Evolutionary conservation across 2,329 filamentous ascomycete genomes (phyloP).

Genomic region (Penicillium sp.): DNA sequence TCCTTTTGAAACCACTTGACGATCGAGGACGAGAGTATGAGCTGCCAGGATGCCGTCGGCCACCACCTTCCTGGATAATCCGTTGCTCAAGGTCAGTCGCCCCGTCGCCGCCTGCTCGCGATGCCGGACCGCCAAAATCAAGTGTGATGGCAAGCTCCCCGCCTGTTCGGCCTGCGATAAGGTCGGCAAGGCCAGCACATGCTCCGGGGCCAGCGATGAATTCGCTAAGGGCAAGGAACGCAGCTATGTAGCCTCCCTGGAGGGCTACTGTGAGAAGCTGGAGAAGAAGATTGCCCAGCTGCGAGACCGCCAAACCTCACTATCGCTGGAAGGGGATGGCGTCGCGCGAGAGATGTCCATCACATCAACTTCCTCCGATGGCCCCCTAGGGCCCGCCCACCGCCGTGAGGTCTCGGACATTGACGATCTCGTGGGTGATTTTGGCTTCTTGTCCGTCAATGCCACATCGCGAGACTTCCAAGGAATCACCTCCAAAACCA

Average conservation of each 20-base stretch:
- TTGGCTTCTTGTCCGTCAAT: slow-evolving; percentile 92
- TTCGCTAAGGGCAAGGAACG: slow-evolving; percentile 94
- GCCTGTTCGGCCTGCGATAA: slow-evolving; percentile 95
- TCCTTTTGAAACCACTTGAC: background rate
- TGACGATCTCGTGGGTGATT: slow-evolving; percentile 89
- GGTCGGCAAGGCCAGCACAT: slow-evolving; percentile 82
- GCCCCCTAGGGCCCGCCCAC: slow-evolving; percentile 43
- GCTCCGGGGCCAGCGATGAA: slow-evolving; percentile 92
- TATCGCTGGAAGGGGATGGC: slow-evolving; percentile 31
- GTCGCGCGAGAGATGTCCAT: slow-evolving; percentile 41
- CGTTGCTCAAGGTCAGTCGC: slow-evolving; percentile 65
- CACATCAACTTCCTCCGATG: slow-evolving; percentile 36
- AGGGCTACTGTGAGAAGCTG: slow-evolving; percentile 85
- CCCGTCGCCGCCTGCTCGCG: slow-evolving; percentile 79
- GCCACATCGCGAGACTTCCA: slow-evolving; percentile 94
- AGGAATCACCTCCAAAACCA: slow-evolving; percentile 84
- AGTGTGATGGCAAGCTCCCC: slow-evolving; percentile 95
- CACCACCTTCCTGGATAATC: slow-evolving; percentile 43
- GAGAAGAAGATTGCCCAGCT: slow-evolving; percentile 70
- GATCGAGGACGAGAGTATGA: background rate
- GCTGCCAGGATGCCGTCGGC: slow-evolving; percentile 35
- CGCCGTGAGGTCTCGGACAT: slow-evolving; percentile 80
- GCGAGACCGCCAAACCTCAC: slow-evolving; percentile 35
- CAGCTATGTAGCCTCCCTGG: slow-evolving; percentile 95
- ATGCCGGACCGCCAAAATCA: slow-evolving; percentile 91